Evolutionary conservation across 2,329 filamentous ascomycete genomes (phyloP).

Genomic region (Pseudocercospora eumusae): DNA sequence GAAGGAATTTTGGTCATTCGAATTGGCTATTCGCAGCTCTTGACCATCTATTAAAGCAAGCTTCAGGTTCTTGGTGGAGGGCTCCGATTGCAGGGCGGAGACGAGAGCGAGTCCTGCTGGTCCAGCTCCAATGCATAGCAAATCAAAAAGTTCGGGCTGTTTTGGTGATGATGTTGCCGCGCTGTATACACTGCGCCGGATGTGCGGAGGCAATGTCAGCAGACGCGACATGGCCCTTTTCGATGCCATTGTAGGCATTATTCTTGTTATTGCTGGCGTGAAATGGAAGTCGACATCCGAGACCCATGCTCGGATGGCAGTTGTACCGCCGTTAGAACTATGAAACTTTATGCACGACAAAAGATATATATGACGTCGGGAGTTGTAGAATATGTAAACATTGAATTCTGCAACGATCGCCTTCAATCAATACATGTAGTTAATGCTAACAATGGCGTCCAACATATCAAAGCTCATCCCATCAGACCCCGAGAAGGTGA

Average conservation of each 20-base stretch:
- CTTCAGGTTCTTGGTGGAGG: constrained; percentile 66
- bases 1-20: constrained; percentile 69
- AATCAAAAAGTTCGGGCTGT: constrained; percentile 67
- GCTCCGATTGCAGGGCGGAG: constrained; percentile 42
- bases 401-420: neutral
- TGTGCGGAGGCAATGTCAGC: constrained; percentile 33
- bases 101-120: constrained; percentile 32
- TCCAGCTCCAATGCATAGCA: constrained; percentile 33
- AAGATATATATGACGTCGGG: neutral
- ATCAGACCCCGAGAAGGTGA: constrained; percentile 74
- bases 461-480: constrained; percentile 44
- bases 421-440: too few species aligned
- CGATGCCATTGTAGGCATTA: constrained; percentile 17
- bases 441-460: too few species aligned
- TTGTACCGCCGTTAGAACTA: too few species aligned
- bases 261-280: neutral
- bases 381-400: constrained; percentile 1
- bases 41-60: constrained; percentile 90
- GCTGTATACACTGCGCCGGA: constrained; percentile 34
- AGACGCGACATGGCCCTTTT: constrained; percentile 24
- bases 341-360: constrained; percentile 1
- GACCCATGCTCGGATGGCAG: neutral
- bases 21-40: constrained; percentile 69
- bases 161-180: constrained; percentile 22
- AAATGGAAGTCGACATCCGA: neutral